A percentile compares a stretch with the other conserved stretches of the same genome.
Conservation (phyloP, 2,329 filamentous ascomycete species). For the Trichoderma pleuroti region DNA sequence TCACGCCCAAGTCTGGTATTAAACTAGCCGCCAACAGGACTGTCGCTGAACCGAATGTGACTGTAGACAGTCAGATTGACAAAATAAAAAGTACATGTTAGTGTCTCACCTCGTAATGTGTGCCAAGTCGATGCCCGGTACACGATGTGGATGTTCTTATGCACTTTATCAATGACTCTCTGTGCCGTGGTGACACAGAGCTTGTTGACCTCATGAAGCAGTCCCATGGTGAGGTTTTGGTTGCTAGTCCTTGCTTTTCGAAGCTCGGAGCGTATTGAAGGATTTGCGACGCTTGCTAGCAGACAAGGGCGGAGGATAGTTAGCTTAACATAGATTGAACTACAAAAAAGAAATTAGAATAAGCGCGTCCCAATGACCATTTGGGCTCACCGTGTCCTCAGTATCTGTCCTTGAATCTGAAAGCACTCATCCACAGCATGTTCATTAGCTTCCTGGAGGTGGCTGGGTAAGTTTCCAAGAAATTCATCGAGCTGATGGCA, state of each 20-base stretch:
- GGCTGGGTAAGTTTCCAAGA: background rate
- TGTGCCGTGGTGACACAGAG: background rate
- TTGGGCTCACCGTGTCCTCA: background rate
- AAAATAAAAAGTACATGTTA: too few relatives aligned
- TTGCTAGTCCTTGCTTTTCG: background rate
- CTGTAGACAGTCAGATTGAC: background rate
- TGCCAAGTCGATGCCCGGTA: slow-evolving; percentile 8
- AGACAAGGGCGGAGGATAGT: slow-evolving; percentile 3
- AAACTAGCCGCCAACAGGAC: background rate
- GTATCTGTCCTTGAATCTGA: background rate
- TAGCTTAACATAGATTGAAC: background rate
- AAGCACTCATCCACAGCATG: background rate
- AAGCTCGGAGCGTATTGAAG: background rate
- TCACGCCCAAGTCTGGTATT: background rate
- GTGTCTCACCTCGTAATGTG: background rate
- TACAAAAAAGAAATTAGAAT: background rate
- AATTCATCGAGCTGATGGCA: background rate
- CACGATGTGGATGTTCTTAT: background rate
- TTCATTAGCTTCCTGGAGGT: background rate
- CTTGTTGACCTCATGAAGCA: background rate
- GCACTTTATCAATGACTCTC: background rate
- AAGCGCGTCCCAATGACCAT: accelerated
- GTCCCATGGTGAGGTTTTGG: background rate
- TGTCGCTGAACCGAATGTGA: slow-evolving; percentile 6
- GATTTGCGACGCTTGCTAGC: background rate